Evolutionary conservation across 2,329 filamentous ascomycete species (phyloP), one percentile per base, ranked within the genome.

Genomic region (Calonectria pteridis): DNA sequence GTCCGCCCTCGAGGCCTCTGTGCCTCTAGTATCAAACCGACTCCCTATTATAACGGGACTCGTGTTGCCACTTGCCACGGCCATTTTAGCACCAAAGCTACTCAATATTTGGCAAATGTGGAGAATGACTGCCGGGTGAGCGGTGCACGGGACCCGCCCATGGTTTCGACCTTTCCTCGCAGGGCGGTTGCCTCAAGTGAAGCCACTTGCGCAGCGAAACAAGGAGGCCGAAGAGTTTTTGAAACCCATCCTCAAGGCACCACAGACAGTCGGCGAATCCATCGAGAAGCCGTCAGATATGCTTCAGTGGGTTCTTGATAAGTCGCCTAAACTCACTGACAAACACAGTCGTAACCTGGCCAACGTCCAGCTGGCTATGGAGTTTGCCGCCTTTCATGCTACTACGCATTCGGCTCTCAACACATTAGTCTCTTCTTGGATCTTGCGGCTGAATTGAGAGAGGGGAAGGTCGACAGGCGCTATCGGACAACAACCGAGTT

Each of bases 381-480:
- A 83, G 50, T 87, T 89, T 67, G 88, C 88, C 0, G 86, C 89
- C 2, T 89, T 91, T 29, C 87, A 89, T 71, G 89, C 88, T 0
- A 90, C 88, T 0, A 85, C 86, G 0, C 78, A 87, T 58, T 84
- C 86, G 0, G 76, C 85, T 0, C 88, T 87, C 1, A 90, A 84
- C 72, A 87, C 76, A 84, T 86, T 73, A 73, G 84, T 77, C 14
- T 50, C 20, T 23, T 1, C 46, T 6, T 2, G n/a, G n/a, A n/a
- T n/a, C 84, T 89, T 75, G 81, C 89, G 35, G 83, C 88, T 7
- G 85, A 87, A 13, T 80, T 92, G 1, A 87, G 90, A 1, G 84
- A 89, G 26, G 90, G 26, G 90, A 92, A 76, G 87, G 88, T 6
- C 77, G 82, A 3, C 76, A 82, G 0, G 85, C 84, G 0, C 77